Evolutionary conservation across 192 early-diverging fungal species (phyloP).

Genomic region (Spizellomyces punctatus): DNA sequence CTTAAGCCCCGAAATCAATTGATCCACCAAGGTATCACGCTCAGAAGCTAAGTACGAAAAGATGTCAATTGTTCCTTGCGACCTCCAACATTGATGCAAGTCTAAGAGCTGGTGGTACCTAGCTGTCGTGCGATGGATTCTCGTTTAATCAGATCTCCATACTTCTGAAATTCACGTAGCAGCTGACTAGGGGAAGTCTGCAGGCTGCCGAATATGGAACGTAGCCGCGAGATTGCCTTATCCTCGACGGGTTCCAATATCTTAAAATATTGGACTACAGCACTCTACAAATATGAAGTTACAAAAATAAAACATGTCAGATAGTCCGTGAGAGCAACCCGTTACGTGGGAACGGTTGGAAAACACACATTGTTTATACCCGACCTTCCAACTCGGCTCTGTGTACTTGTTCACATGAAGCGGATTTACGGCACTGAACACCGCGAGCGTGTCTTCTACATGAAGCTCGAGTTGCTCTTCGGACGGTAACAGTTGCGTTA

Average conservation of each 20-base stretch:
- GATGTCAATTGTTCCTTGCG: not conserved
- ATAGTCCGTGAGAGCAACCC: constrained; percentile 1
- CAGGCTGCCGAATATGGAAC: constrained; percentile 37
- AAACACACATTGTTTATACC: constrained; percentile 10
- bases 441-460: constrained; percentile 17
- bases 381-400: constrained; percentile 42
- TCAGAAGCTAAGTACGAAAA: constrained; percentile 40
- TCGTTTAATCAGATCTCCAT: constrained; percentile 41
- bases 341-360: too few species aligned
- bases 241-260: constrained; percentile 32
- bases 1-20: constrained; percentile 41
- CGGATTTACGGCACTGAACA: constrained; percentile 24
- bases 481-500: constrained; percentile 31
- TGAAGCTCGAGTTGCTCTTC: constrained; percentile 44
- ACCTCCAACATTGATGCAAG: too few species aligned
- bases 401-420: constrained; percentile 30
- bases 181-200: constrained; percentile 49
- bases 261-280: constrained; percentile 33
- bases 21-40: constrained; percentile 42
- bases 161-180: constrained; percentile 53
- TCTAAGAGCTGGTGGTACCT: constrained; percentile 19
- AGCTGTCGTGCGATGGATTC: constrained; percentile 40
- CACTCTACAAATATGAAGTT: constrained; percentile 31
- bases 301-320: not conserved
- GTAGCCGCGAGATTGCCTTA: constrained; percentile 35